Evolutionary conservation across 768 basidiomycete genomes (phyloP), one percentile per base, ranked within the genome.

Genomic region (Termitomyces heimii): DNA sequence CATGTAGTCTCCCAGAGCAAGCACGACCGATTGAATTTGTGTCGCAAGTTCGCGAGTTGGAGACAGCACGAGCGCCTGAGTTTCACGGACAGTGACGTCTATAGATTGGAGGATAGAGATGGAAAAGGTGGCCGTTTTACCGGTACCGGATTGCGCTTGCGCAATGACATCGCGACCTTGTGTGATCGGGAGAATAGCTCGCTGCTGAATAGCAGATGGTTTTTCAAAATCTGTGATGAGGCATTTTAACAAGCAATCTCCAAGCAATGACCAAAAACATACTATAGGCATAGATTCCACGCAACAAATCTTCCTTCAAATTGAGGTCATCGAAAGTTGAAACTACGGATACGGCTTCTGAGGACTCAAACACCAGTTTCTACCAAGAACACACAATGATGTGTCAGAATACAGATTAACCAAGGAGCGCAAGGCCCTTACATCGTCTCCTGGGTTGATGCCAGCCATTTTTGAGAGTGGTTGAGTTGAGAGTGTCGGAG

Each of bases 241-340:
- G 16, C 20, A 40, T 13, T 32, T 54, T 18, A 58, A 39, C 32
- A 50, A 52, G 26, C 37, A 10, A 42, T 22, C 18, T 24, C 22
- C 9, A 47, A 13, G 55, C 34, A 34, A 18, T 40, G 5, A 34
- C 57, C 39, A 61, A 28, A 32, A 46, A 75, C 84, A 54, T 58
- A 92, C 96, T 96, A 79, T 98, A 98, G 56, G 94, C 96, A 74
- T 98, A 98, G 70, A 99, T 92, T 65, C 97, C 97, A 64, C 97
- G 87, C 56, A 98, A 75, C 53, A 99, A 84, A 73, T 98, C 94
- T 67, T 94, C 90, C 78, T 98, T 98, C 68, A 99, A 75, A 65
- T 88, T 82, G 45, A 94, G 83, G 77, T 93, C 92, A 67, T 93
- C 91, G 67, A 93, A 93, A 6, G 92, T 92, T 47, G 89, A 91